Conservation (phyloP, 2,329 filamentous ascomycete species). For the Fusarium anthophilum region DNA sequence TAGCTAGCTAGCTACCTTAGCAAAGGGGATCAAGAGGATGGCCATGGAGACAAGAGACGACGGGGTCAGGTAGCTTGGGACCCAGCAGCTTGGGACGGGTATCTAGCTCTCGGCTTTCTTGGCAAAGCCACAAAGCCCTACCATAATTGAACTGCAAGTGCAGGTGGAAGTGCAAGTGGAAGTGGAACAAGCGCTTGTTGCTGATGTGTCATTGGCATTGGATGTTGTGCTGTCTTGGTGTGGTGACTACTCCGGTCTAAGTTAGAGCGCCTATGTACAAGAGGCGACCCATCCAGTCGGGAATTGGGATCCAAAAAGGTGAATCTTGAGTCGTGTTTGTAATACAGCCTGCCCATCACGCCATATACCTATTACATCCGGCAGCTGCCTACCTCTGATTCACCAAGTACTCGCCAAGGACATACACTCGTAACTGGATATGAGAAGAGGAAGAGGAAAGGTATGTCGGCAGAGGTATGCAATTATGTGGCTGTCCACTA, state of each 20-base stretch:
- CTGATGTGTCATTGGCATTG: slow-evolving; percentile 20
- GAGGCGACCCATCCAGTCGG: slow-evolving; percentile 35
- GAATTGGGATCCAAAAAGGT: slow-evolving; percentile 7
- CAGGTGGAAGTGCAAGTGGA: background rate
- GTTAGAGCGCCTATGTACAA: slow-evolving; percentile 23
- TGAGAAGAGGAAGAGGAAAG: background rate
- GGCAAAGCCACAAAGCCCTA: slow-evolving; percentile 37
- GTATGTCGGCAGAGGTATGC: background rate
- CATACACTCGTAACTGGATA: background rate
- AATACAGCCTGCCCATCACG: background rate
- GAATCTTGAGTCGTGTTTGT: background rate
- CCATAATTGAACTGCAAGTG: slow-evolving; percentile 14
- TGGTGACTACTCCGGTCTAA: slow-evolving; percentile 14
- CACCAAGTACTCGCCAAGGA: background rate
- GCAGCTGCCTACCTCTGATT: background rate
- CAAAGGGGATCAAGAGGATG: slow-evolving; percentile 12
- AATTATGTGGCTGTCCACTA: slow-evolving; percentile 19
- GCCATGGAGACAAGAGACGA: background rate
- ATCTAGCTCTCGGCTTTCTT: slow-evolving; percentile 42
- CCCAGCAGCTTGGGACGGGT: slow-evolving; percentile 45
- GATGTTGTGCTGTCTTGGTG: slow-evolving; percentile 19
- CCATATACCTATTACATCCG: background rate
- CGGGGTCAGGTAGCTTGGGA: slow-evolving; percentile 14
- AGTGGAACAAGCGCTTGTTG: slow-evolving; percentile 24
- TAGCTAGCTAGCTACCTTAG: background rate